Base-by-base conservation (phyloP, 306 rosid genomes). In the Corylus heterophylla region DNA sequence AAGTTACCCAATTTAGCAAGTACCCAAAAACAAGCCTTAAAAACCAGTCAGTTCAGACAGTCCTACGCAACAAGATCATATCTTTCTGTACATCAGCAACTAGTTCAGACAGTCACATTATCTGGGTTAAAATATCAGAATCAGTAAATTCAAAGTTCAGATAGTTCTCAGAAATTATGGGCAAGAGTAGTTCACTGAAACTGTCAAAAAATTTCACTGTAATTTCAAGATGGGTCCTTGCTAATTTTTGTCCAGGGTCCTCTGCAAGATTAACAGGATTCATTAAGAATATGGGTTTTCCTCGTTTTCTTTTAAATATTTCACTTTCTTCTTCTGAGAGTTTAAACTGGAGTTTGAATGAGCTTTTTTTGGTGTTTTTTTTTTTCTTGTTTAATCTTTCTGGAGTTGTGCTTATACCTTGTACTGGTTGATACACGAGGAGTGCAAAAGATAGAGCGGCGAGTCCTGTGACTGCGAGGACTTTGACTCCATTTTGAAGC, bases 401-500 rank as follows among this genome's bases (percentile, higher is more conserved):
- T 83, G 79, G 82, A 74, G 77, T 84, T 81, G 83, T 86, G 84
- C 62, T 71, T 79, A 92, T 94, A 94, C 99, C 99, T 96, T 96
- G 89, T 91, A 90, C 90, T 93, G 98, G 89, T 75, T 90, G 97
- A 96, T 64, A 93, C 99, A 96, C n/a, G 97, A 90, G 69, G 97
- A 90, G 89, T 96, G 98, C 96, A 96, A 90, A 82, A 88, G 96
- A 85, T 80, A 85, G 91, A 96, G 93, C 91, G 82, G 89, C 83
- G 87, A 71, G 69, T 93, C 95, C 85, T 83, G 93, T 45, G 93
- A 80, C 76, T 66, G 86, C 85, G 84, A 79, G 84, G 86, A 82
- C 98, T 93, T 93, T 82, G 99, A 93, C 93, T 96, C 99, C 99
- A 96, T 90, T 90, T 90, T 93, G 97, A 93, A 96, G 96, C 92